phyloP scores from a whole-genome alignment of 805 yeast genomes.

The Debaryomyces hansenii region DNA sequence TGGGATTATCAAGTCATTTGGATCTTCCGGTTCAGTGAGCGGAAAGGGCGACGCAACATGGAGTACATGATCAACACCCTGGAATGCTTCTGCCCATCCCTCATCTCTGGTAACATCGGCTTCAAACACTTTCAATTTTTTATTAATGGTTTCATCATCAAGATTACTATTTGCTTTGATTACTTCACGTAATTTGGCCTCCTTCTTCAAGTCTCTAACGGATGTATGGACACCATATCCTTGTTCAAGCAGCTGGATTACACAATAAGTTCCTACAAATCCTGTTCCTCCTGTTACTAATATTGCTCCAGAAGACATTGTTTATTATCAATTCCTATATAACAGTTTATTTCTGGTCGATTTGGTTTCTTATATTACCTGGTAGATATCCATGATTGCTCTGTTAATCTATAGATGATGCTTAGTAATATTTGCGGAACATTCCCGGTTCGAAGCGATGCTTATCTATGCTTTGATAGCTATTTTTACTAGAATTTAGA shows the following conservation, averaged over 20 bases:
- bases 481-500: too few species aligned
- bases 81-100: conserved; percentile 1
- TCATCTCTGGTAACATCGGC: not conserved
- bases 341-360: too few species aligned
- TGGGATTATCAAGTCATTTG: conserved; percentile 7
- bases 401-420: too few species aligned
- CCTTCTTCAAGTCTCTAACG: conserved; percentile 1
- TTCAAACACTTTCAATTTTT: not conserved
- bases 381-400: too few species aligned
- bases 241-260: conserved; percentile 3
- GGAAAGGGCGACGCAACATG: conserved; percentile 11
- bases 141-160: not conserved
- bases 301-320: not conserved
- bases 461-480: too few species aligned
- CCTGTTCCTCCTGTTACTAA: conserved; percentile 3
- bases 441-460: too few species aligned
- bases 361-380: too few species aligned
- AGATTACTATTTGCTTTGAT: not conserved
- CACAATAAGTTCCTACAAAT: conserved; percentile 1
- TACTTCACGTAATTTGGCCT: not conserved
- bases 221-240: conserved; percentile 6
- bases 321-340: too few species aligned
- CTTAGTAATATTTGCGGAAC: too few species aligned
- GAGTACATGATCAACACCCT: conserved; percentile 5
- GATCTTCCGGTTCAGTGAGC: conserved; percentile 1